Conservation (phyloP, 192 early-diverging fungal species). For the Umbelopsis isabellina region DNA sequence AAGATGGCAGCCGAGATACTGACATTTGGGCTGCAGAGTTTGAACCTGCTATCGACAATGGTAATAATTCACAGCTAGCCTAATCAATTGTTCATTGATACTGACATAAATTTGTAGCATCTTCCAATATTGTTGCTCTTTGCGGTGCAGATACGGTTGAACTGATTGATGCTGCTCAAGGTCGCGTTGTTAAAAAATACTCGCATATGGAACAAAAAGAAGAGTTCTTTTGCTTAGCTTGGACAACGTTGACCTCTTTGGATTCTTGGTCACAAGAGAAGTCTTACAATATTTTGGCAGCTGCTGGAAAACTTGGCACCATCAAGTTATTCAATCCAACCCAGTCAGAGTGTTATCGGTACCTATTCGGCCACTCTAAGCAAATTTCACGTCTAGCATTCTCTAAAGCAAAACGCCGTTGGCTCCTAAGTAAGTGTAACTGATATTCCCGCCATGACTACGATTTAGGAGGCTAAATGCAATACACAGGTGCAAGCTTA, state of each 20-base stretch:
- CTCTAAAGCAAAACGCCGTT: slow-evolving; percentile 44
- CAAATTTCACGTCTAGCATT: slow-evolving; percentile 44
- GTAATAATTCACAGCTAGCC: not conserved
- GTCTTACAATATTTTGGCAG: slow-evolving; percentile 43
- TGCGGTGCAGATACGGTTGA: slow-evolving; percentile 49
- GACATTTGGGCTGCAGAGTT: slow-evolving; percentile 53
- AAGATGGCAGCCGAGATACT: slow-evolving; percentile 32
- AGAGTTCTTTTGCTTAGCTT: slow-evolving; percentile 50
- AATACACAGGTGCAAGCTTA: slow-evolving; percentile 39
- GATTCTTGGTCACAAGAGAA: not conserved
- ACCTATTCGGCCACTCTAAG: slow-evolving; percentile 48
- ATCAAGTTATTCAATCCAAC: slow-evolving; percentile 53
- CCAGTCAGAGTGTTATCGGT: slow-evolving; percentile 49
- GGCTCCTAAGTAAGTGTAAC: slow-evolving; percentile 48
- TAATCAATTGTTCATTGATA: not conserved
- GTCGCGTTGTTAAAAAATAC: slow-evolving; percentile 48
- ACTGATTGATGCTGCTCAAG: slow-evolving; percentile 46
- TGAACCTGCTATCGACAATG: slow-evolving; percentile 31
- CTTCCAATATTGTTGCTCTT: slow-evolving; percentile 42
- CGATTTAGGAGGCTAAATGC: not conserved
- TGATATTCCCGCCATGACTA: not conserved
- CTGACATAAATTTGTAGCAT: not conserved
- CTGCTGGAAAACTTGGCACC: slow-evolving; percentile 47
- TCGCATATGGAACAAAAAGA: slow-evolving; percentile 50
- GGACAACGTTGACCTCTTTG: slow-evolving; percentile 44